phyloP scores from a whole-genome alignment of 2,329 filamentous ascomycete species.

The Penicillium thymicola region DNA sequence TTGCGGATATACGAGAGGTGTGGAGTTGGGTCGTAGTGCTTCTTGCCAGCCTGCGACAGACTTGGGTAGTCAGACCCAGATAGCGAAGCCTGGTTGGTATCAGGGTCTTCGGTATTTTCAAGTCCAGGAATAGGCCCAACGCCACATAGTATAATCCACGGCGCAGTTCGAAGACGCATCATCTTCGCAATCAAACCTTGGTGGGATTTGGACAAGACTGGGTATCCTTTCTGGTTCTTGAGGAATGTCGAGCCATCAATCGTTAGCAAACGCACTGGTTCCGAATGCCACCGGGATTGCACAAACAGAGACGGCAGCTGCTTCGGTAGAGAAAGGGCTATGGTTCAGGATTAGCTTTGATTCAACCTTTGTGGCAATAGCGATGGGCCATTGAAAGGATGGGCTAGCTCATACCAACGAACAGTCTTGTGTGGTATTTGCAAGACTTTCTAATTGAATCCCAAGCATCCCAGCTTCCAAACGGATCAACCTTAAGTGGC shows the following conservation, averaged over 20 bases:
- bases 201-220: conserved; percentile 56
- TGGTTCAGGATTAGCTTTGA: conserved; percentile 15
- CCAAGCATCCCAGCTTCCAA: conserved; percentile 90
- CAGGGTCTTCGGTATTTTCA: conserved; percentile 26
- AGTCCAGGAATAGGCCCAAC: conserved; percentile 55
- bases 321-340: conserved; percentile 58
- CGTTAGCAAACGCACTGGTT: conserved; percentile 57
- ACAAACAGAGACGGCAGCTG: conserved; percentile 55
- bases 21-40: conserved; percentile 55
- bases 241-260: conserved; percentile 54
- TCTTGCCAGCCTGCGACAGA: conserved; percentile 61
- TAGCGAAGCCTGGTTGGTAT: conserved; percentile 15
- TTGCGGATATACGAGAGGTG: conserved; percentile 80
- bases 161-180: conserved; percentile 55
- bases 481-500: conserved; percentile 61
- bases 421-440: conserved; percentile 77
- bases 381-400: background rate
- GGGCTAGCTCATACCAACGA: conserved; percentile 66
- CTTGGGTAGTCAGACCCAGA: conserved; percentile 58
- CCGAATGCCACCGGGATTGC: conserved; percentile 62
- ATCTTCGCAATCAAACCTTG: conserved; percentile 57
- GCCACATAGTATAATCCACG: conserved; percentile 60
- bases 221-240: conserved; percentile 57
- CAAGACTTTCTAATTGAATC: conserved; percentile 80
- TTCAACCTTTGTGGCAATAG: background rate